phyloP scores from a whole-genome alignment of 2,329 filamentous ascomycete species.

The Alternaria metachromatica region DNA sequence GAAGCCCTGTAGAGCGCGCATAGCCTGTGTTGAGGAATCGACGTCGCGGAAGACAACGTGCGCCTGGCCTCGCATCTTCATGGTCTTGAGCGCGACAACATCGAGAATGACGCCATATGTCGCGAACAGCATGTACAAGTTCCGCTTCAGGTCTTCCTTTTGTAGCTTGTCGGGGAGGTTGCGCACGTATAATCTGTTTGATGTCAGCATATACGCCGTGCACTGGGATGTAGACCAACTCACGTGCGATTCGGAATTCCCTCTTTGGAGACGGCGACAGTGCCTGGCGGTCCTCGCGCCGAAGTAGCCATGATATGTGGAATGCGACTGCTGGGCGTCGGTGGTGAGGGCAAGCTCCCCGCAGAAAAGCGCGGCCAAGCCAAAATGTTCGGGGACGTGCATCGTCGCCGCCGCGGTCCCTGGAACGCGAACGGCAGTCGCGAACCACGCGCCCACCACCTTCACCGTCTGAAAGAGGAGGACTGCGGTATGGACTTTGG shows the following conservation, averaged over 20 bases:
- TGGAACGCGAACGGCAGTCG: background rate
- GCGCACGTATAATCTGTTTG: conserved; percentile 78
- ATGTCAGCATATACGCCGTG: conserved; percentile 19
- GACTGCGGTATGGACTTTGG: conserved; percentile 6
- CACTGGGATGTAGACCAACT: conserved; percentile 6
- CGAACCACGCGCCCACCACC: background rate
- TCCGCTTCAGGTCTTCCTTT: conserved; percentile 84
- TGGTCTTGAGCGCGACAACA: conserved; percentile 85
- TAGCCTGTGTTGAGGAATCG: conserved; percentile 89
- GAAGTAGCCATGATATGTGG: conserved; percentile 34
- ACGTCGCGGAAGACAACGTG: conserved; percentile 90
- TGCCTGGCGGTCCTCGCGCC: conserved; percentile 32
- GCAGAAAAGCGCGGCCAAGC: conserved; percentile 33
- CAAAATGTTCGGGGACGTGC: conserved; percentile 24
- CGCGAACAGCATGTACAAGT: conserved; percentile 91
- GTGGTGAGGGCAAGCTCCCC: conserved; percentile 29
- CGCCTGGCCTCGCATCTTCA: conserved; percentile 94
- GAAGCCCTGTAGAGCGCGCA: conserved; percentile 86
- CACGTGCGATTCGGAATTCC: conserved; percentile 44
- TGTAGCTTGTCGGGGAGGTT: conserved; percentile 91
- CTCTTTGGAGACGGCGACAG: conserved; percentile 25
- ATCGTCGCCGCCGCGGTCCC: conserved; percentile 1
- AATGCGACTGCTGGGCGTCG: conserved; percentile 14
- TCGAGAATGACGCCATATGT: conserved; percentile 94
- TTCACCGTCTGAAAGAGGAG: conserved; percentile 3